Evolutionary conservation across 2,329 filamentous ascomycete genomes (phyloP).

Genomic region (Exophiala calicioides): DNA sequence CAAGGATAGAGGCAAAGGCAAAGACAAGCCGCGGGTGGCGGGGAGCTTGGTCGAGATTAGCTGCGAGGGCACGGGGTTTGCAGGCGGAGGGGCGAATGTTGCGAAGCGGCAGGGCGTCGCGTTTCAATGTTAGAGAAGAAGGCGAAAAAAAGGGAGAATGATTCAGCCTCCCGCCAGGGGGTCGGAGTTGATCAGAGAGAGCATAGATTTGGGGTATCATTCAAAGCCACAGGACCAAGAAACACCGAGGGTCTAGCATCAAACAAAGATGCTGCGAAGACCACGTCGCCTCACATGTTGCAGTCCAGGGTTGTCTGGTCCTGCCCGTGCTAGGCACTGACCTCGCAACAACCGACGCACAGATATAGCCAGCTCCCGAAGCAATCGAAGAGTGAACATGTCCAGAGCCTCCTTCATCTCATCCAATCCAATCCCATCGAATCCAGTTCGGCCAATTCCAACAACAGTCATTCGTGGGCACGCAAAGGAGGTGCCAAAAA

Average conservation of each 20-base stretch:
- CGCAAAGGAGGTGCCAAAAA: too few relatives aligned
- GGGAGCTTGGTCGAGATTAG: slow-evolving; percentile 73
- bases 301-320: too few relatives aligned
- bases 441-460: not conserved
- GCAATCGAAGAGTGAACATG: too few relatives aligned
- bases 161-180: too few relatives aligned
- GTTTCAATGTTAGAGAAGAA: slow-evolving; percentile 69
- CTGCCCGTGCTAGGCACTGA: too few relatives aligned
- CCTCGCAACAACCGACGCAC: too few relatives aligned
- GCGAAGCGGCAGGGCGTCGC: slow-evolving; percentile 77
- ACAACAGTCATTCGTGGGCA: too few relatives aligned
- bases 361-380: too few relatives aligned
- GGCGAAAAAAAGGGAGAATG: not conserved
- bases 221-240: too few relatives aligned
- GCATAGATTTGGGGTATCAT: slow-evolving; percentile 6
- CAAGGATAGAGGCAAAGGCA: slow-evolving; percentile 6
- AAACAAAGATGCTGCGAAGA: too few relatives aligned
- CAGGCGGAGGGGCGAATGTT: slow-evolving; percentile 78
- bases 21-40: slow-evolving; percentile 54
- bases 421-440: not conserved
- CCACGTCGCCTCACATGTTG: too few relatives aligned
- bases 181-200: not conserved
- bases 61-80: slow-evolving; percentile 90
- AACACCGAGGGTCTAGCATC: too few relatives aligned
- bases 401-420: not conserved